A percentile compares a stretch with the other conserved stretches of the same genome.
phyloP scores from a whole-genome alignment of 2,329 filamentous ascomycete genomes.

The Tolypocladium ovalisporum region DNA sequence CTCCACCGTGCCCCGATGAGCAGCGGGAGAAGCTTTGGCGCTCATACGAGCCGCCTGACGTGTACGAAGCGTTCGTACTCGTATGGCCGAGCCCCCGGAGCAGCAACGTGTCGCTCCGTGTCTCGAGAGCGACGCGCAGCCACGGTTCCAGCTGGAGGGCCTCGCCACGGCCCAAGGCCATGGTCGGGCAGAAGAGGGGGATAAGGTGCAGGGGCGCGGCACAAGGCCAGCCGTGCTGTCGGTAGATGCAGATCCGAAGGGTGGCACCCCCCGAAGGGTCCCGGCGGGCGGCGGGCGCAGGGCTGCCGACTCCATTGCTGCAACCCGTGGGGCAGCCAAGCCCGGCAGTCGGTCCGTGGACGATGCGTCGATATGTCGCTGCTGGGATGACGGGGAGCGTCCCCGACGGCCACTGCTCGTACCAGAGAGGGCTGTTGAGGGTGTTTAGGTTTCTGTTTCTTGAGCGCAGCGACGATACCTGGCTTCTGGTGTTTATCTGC shows the following conservation, averaged over 20 bases:
- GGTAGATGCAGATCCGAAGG: not conserved
- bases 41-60: not conserved
- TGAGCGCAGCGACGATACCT: not conserved
- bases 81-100: not conserved
- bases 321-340: not conserved
- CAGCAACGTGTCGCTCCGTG: not conserved
- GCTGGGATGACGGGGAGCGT: not conserved
- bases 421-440: not conserved
- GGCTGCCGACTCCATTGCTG: not conserved
- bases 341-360: not conserved
- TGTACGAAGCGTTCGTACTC: not conserved
- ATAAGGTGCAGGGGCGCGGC: not conserved
- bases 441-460: not conserved
- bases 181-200: not conserved
- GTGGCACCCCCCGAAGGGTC: not conserved
- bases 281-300: not conserved
- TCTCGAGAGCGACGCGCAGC: not conserved
- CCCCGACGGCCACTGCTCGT: not conserved
- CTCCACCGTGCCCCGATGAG: not conserved
- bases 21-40: not conserved
- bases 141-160: no score
- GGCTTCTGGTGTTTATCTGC: not conserved
- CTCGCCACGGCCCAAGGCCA: not conserved
- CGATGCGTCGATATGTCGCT: not conserved
- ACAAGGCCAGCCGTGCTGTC: not conserved